These are phyloP conservation scores for Colletotrichum endophyticum DNA, from an alignment of 2,329 filamentous ascomycete species.

Conservation along the genomic window DNA sequence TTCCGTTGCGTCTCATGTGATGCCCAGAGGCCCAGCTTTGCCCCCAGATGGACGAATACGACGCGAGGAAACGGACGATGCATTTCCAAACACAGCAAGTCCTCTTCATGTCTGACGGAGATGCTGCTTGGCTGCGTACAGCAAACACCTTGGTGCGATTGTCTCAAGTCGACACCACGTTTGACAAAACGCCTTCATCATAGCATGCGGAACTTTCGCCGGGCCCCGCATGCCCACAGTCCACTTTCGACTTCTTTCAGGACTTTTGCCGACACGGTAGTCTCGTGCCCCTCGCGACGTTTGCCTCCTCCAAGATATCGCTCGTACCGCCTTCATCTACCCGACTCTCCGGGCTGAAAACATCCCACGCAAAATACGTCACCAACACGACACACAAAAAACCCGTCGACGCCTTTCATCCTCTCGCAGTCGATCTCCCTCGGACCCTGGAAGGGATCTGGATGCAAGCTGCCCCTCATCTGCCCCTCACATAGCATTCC, in stretches of 20 bases:
- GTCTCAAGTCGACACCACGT: neutral
- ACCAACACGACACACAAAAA: slow-evolving; percentile 2
- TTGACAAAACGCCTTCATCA: slow-evolving; percentile 13
- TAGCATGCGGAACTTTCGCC: slow-evolving; percentile 2
- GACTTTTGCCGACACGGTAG: neutral
- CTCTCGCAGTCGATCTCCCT: neutral
- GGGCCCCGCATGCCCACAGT: neutral
- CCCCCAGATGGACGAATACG: slow-evolving; percentile 7
- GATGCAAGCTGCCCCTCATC: neutral
- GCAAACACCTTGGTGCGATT: neutral
- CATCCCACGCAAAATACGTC: slow-evolving; percentile 11
- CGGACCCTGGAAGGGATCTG: neutral
- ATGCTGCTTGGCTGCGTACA: neutral
- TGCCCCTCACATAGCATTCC: neutral
- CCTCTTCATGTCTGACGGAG: neutral
- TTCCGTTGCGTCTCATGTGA: slow-evolving; percentile 8
- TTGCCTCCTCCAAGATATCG: neutral
- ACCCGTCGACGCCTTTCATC: neutral
- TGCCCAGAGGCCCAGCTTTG: neutral
- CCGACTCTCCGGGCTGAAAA: neutral
- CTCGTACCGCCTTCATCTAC: neutral
- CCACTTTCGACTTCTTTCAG: neutral
- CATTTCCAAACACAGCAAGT: slow-evolving; percentile 11
- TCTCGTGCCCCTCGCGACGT: slow-evolving; percentile 6
- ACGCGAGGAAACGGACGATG: slow-evolving; percentile 10